These are phyloP conservation scores for Trichoderma reesei DNA, from an alignment of 495 filamentous ascomycete genomes.

Conservation along the genomic window DNA sequence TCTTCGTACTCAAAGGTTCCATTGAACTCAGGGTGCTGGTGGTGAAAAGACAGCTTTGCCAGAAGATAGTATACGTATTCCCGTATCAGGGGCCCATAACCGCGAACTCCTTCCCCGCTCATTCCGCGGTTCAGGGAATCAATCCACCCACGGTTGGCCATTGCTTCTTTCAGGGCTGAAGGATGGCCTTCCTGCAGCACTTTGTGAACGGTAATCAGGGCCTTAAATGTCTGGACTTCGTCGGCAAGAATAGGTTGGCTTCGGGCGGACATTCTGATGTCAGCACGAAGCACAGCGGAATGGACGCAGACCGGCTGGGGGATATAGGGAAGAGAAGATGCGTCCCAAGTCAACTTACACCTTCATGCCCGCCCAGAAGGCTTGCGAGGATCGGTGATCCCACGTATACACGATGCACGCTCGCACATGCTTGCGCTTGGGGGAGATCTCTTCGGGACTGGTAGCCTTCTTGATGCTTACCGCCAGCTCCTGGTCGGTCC, in stretches of 20 bases:
- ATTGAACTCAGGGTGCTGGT: slow-evolving; percentile 96
- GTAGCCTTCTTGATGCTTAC: slow-evolving; percentile 97
- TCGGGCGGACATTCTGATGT: slow-evolving; percentile 8
- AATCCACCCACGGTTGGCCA: slow-evolving; percentile 80
- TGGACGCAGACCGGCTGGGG: neutral
- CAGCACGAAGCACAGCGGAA: slow-evolving; percentile 10
- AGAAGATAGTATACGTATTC: slow-evolving; percentile 94
- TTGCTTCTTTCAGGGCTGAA: slow-evolving; percentile 74
- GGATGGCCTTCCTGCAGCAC: slow-evolving; percentile 96
- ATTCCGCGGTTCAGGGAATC: slow-evolving; percentile 84
- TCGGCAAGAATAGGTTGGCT: slow-evolving; percentile 94
- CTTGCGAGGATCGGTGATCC: slow-evolving; percentile 94
- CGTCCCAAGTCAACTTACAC: slow-evolving; percentile 51
- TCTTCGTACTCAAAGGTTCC: slow-evolving; percentile 99
- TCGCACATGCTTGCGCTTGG: slow-evolving; percentile 97
- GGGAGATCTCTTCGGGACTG: slow-evolving; percentile 87
- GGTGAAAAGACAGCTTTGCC: slow-evolving; percentile 87
- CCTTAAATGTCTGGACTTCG: slow-evolving; percentile 90
- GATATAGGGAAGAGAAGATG: neutral
- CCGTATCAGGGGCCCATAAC: slow-evolving; percentile 82
- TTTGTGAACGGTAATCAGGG: slow-evolving; percentile 86
- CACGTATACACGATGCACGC: slow-evolving; percentile 98
- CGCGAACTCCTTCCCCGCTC: slow-evolving; percentile 75
- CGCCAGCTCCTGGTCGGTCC: slow-evolving; percentile 85
- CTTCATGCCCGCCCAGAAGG: slow-evolving; percentile 98